Evolutionary conservation across 768 basidiomycete species (phyloP), one percentile per base, ranked within the genome.

Genomic region (Leccinum longicurvipes): DNA sequence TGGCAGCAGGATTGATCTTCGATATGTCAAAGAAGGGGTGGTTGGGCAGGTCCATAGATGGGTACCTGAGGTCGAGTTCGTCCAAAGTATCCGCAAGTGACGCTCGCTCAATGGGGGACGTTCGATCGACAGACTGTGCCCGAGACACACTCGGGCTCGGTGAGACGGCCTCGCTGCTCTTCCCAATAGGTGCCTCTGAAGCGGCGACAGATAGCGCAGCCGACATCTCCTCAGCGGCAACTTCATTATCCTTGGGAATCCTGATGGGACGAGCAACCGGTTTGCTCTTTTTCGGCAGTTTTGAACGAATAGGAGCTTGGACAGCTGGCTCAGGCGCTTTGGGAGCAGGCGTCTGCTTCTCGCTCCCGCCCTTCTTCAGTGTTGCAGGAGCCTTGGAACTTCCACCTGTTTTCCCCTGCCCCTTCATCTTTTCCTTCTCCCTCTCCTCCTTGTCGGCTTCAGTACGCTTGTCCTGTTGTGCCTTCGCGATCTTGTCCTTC

Each of bases 281-380:
- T 63, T 86, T 91, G 63, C 76, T 88, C 71, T 92, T 92, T 78
- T 91, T 92, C 6, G 90, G 87, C 72, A 89, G 85, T 70, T 86
- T 91, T 23, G 90, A 91, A 39, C 90, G 74, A 31, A 92, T 80
- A 17, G 90, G 89, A 11, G 83, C 84, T 64, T 91, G 90, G 3
- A 76, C 63, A 5, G 71, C 65, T n/a, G 76, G 71, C 45, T 80
- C 77, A 3, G 60, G 60, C 4, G 29, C 51, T 50, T 64, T 67
- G n/a, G 59, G 41, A 4, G 57, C 45, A 10, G 63, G 21, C 2
- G 58, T n/a, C 32, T 61, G 61, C 42, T 68, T 73, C 23, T 67
- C 59, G 12, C 44, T 32, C 21, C 58, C 21, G 1, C 51, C 39
- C 45, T 60, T 71, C 32, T 69, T 67, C 8, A 42, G 47, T 1